Conservation (phyloP, 2,329 filamentous ascomycete species). For the Dactylellina drechsleri region DNA sequence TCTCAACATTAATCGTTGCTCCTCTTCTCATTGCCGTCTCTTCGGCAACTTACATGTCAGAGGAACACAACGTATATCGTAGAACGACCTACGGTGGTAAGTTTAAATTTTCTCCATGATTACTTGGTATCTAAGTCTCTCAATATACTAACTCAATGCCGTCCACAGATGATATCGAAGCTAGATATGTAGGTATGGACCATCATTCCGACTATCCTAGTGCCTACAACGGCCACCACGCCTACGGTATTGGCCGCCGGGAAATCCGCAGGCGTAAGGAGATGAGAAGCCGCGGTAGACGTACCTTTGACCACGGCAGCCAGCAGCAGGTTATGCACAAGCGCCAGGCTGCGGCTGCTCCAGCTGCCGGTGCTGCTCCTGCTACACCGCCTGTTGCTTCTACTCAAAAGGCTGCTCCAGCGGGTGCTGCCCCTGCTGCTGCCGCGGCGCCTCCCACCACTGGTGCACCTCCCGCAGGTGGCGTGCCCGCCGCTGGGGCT, state of each 20-base stretch:
- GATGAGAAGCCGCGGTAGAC: neutral
- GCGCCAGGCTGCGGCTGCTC: neutral
- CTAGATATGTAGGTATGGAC: slow-evolving; percentile 1
- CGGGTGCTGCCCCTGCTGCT: neutral
- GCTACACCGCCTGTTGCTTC: neutral
- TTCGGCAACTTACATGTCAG: slow-evolving; percentile 4
- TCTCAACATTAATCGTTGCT: slow-evolving; percentile 3
- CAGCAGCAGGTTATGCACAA: no score
- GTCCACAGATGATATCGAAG: neutral
- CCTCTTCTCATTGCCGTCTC: slow-evolving; percentile 11
- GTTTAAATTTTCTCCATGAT: no score
- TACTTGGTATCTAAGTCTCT: no score
- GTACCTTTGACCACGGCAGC: neutral
- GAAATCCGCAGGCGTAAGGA: neutral
- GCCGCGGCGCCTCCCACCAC: neutral
- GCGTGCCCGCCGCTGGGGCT: neutral
- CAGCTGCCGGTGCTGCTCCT: neutral
- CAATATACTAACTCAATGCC: neutral
- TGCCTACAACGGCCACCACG: neutral
- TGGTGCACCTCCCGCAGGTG: neutral
- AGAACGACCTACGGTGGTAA: no score
- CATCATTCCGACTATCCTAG: neutral
- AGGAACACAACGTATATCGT: no score
- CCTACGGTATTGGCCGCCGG: neutral
- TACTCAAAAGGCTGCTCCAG: no score